Evolutionary conservation across 2,329 filamentous ascomycete species (phyloP).

Genomic region (Fusarium beomiforme): DNA sequence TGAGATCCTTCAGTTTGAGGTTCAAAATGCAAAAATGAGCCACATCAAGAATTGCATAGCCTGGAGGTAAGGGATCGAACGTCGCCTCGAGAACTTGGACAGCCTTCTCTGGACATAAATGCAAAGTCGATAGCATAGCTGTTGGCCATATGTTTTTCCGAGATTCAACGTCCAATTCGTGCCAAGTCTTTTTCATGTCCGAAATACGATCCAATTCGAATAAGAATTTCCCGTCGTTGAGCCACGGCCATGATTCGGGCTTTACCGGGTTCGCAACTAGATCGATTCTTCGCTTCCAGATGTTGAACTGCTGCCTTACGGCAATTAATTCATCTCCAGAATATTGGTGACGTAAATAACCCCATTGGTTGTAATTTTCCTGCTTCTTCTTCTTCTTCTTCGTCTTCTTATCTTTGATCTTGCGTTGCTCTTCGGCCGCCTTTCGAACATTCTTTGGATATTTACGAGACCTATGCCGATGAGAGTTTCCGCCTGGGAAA

Average conservation of each 20-base stretch:
- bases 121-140: conserved; percentile 51
- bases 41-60: conserved; percentile 52
- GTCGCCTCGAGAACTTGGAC: conserved; percentile 51
- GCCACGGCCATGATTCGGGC: conserved; percentile 40
- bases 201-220: conserved; percentile 43
- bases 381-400: conserved; percentile 16
- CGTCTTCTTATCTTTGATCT: neutral
- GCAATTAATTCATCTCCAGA: conserved; percentile 33
- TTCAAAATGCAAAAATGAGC: conserved; percentile 46
- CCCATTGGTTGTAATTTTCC: conserved; percentile 45
- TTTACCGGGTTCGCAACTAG: conserved; percentile 30
- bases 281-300: conserved; percentile 45
- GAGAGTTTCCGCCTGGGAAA: neutral
- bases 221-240: conserved; percentile 43
- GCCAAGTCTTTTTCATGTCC: conserved; percentile 50
- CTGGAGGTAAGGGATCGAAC: conserved; percentile 48
- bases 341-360: conserved; percentile 45
- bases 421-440: neutral
- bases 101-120: conserved; percentile 46
- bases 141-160: conserved; percentile 46
- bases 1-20: conserved; percentile 29
- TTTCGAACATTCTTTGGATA: neutral
- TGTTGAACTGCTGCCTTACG: conserved; percentile 40
- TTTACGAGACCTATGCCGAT: neutral
- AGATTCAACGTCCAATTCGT: conserved; percentile 37